phyloP scores from a whole-genome alignment of 345 rosid species.

The Gossypium stocksii region DNA sequence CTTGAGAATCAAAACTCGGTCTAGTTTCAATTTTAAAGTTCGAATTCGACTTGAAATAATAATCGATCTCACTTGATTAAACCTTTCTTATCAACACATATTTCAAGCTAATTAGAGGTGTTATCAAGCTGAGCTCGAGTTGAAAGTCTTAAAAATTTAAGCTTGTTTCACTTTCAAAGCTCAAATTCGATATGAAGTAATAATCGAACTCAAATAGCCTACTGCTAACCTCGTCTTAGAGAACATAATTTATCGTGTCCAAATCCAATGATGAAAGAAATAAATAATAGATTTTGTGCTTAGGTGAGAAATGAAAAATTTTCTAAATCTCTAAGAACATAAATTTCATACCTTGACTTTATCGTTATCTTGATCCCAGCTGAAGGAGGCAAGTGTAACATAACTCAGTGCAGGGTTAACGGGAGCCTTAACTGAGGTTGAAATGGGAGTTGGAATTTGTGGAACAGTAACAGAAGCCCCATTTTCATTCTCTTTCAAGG shows the following conservation, averaged over 20 bases:
- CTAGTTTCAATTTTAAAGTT: not conserved
- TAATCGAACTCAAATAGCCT: not conserved
- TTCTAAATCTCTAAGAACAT: not conserved
- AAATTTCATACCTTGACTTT: slow-evolving; percentile 71
- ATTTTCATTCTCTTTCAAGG: slow-evolving; percentile 23
- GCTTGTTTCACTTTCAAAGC: not conserved
- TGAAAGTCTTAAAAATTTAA: too few relatives aligned
- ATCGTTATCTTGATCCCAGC: slow-evolving; percentile 97
- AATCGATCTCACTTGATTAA: not conserved
- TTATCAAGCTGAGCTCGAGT: too few relatives aligned
- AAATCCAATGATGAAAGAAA: not conserved
- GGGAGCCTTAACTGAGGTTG: slow-evolving; percentile 41
- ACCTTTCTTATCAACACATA: too few relatives aligned
- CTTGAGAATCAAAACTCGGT: not conserved
- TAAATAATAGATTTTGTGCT: not conserved
- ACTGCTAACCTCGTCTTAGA: not conserved
- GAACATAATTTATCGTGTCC: not conserved
- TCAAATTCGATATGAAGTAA: not conserved
- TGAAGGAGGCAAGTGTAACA: slow-evolving; percentile 62
- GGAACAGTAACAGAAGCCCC: slow-evolving; percentile 19
- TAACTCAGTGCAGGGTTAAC: slow-evolving; percentile 37
- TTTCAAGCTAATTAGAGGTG: too few relatives aligned
- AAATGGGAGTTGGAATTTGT: slow-evolving; percentile 34
- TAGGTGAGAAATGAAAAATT: not conserved
- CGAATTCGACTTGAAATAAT: not conserved